Evolutionary conservation across 495 filamentous ascomycete genomes (phyloP).

Genomic region (Penicillium desertorum): DNA sequence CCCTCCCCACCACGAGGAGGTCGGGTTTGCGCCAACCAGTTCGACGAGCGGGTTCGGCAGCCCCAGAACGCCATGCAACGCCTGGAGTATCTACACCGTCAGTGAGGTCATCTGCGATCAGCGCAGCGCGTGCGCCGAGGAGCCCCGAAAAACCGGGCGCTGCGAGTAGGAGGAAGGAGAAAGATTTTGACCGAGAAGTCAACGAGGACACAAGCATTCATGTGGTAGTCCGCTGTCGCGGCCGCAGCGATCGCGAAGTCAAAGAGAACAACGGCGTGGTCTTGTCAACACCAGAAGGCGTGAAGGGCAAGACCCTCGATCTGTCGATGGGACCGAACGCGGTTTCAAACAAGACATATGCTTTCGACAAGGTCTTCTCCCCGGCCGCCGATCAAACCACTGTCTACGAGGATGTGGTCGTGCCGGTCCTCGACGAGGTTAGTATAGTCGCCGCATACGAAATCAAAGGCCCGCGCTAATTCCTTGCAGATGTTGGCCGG

Average conservation of each 20-base stretch:
- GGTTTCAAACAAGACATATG: slow-evolving; percentile 92
- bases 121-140: slow-evolving; percentile 40
- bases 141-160: slow-evolving; percentile 42
- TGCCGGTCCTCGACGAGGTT: slow-evolving; percentile 89
- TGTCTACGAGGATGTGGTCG: slow-evolving; percentile 91
- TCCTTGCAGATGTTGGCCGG: slow-evolving; percentile 76
- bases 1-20: slow-evolving; percentile 52
- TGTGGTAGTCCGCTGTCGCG: slow-evolving; percentile 92
- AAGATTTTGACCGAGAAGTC: slow-evolving; percentile 72
- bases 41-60: slow-evolving; percentile 35
- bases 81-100: slow-evolving; percentile 64
- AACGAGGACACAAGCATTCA: slow-evolving; percentile 92
- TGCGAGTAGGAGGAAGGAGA: slow-evolving; percentile 73
- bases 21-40: slow-evolving; percentile 56
- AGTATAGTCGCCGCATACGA: slow-evolving; percentile 14
- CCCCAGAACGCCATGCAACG: slow-evolving; percentile 52
- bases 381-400: slow-evolving; percentile 90
- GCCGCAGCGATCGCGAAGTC: slow-evolving; percentile 87
- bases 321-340: slow-evolving; percentile 91
- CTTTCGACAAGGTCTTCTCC: slow-evolving; percentile 96
- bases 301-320: slow-evolving; percentile 78
- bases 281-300: slow-evolving; percentile 72
- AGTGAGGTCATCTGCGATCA: slow-evolving; percentile 52
- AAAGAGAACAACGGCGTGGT: slow-evolving; percentile 91
- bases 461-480: slow-evolving; percentile 14